A percentile compares a stretch with the other conserved stretches of the same genome.
Evolutionary conservation across 23 red algal genomes (phyloP).

Genomic region (Gracilaria domingensis): DNA sequence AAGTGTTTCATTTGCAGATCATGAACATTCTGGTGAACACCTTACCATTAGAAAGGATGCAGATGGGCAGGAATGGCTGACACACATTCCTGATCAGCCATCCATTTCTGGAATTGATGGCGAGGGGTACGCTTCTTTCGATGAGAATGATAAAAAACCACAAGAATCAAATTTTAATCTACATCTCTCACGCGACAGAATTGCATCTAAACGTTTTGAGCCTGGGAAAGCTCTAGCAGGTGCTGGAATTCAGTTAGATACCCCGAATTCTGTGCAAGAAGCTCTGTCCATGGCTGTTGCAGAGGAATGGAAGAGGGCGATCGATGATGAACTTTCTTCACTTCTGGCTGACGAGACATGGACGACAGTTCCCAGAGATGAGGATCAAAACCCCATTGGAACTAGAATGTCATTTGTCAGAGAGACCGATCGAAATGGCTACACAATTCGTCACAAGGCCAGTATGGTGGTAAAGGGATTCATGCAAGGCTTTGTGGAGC

Average conservation of each 20-base stretch:
- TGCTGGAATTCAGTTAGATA: background rate
- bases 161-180: background rate
- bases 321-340: constrained; percentile 14
- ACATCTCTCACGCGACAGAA: background rate
- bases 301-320: constrained; percentile 39
- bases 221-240: background rate
- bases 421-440: constrained; percentile 2
- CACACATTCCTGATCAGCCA: background rate
- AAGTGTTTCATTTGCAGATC: background rate
- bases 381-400: background rate
- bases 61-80: background rate
- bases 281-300: constrained; percentile 1
- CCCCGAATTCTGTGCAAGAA: background rate
- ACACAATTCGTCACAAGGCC: constrained; percentile 41
- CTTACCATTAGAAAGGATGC: background rate
- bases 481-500: constrained; percentile 40
- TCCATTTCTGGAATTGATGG: background rate
- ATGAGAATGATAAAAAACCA: background rate
- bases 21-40: too few relatives aligned
- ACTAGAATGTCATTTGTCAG: constrained; percentile 35
- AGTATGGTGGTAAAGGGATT: constrained; percentile 47
- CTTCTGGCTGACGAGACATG: constrained; percentile 22
- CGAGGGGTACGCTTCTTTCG: background rate
- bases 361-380: background rate
- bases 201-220: background rate